Evolutionary conservation across 2,329 filamentous ascomycete genomes (phyloP).

Genomic region (Pseudogymnoascus sp.): DNA sequence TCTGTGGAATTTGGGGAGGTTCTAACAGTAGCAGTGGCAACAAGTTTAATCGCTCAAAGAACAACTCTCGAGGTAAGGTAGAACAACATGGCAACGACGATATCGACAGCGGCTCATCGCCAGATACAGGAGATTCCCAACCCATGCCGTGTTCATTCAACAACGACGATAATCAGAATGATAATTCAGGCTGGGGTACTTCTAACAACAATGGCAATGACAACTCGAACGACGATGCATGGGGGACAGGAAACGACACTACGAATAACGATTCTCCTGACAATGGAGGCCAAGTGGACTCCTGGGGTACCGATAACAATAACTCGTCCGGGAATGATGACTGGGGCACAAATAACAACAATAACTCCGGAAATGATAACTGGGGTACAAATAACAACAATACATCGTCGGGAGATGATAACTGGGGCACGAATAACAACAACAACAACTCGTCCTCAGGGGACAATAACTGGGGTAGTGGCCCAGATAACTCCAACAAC

Average conservation of each 20-base stretch:
- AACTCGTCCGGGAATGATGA: conserved; percentile 11
- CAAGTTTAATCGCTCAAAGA: not conserved
- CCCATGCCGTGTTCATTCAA: conserved; percentile 9
- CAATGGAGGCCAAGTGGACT: not conserved
- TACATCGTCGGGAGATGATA: conserved; percentile 2
- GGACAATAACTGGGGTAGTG: conserved; percentile 11
- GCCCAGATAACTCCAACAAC: not conserved
- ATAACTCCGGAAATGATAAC: not conserved
- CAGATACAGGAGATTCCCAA: conserved; percentile 7
- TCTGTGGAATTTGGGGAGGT: not conserved
- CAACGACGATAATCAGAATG: conserved; percentile 3
- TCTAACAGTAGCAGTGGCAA: not conserved
- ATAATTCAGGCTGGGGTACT: conserved; percentile 8
- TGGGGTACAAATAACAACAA: conserved; percentile 10
- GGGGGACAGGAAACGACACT: conserved; percentile 10
- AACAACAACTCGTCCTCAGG: not conserved
- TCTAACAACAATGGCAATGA: conserved; percentile 10
- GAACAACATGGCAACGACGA: too few species aligned
- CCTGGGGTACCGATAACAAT: conserved; percentile 10
- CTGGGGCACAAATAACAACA: conserved; percentile 12
- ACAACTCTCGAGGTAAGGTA: not conserved
- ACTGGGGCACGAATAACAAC: not conserved
- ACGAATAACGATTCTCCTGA: not conserved
- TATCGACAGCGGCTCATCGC: not conserved
- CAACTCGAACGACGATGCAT: conserved; percentile 11